phyloP scores from a whole-genome alignment of 352 stramenopile species.

The Globisporangium middletonii region DNA sequence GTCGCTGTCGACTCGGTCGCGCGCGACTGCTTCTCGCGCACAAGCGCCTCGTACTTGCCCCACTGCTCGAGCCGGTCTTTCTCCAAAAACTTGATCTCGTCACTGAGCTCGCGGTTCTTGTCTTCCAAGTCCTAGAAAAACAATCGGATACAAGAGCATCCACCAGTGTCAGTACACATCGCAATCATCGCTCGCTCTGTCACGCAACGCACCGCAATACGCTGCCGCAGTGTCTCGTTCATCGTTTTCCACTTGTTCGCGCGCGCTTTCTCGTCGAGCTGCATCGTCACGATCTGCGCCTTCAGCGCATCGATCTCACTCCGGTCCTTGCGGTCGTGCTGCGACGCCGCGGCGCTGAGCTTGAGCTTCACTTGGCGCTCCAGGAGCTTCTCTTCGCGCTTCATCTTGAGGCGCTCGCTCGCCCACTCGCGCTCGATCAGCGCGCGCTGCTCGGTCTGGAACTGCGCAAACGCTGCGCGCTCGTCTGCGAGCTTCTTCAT shows the following conservation, averaged over 20 bases:
- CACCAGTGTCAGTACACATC: neutral
- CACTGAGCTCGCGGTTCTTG: conserved; percentile 59
- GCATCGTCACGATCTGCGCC: conserved; percentile 77
- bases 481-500: conserved; percentile 47
- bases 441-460: conserved; percentile 42
- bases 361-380: conserved; percentile 72
- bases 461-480: conserved; percentile 40
- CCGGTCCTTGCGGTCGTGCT: conserved; percentile 53
- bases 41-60: conserved; percentile 51
- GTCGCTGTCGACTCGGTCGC: neutral
- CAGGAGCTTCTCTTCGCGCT: conserved; percentile 56
- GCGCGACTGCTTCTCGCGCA: conserved; percentile 35
- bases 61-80: conserved; percentile 70
- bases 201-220: conserved; percentile 42
- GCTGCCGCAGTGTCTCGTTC: conserved; percentile 59
- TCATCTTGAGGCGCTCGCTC: conserved; percentile 65
- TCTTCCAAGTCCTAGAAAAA: conserved; percentile 58
- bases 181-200: too few species aligned
- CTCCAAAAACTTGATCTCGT: conserved; percentile 80
- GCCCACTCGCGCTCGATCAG: conserved; percentile 70
- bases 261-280: conserved; percentile 59
- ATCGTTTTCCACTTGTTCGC: conserved; percentile 57
- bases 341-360: conserved; percentile 44
- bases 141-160: neutral
- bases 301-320: conserved; percentile 70